Percentiles rank a stretch among this genome's conserved stretches.
Evolutionary conservation across 305 asterid species (phyloP).

Genomic region (Galium porrigens): DNA sequence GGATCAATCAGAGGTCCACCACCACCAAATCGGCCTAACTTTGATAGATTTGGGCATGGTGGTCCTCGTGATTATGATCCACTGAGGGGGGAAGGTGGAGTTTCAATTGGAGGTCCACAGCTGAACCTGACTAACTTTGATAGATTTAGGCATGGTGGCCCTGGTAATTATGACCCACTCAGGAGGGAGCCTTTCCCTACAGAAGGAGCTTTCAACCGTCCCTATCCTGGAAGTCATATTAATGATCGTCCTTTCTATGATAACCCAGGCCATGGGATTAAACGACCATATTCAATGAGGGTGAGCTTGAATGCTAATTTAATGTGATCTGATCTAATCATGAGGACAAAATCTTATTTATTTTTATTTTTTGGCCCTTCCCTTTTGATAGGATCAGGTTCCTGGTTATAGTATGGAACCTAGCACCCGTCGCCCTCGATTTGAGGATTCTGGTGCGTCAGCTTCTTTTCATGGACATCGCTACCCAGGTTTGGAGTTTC

Average conservation of each 20-base stretch:
- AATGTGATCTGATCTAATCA: background rate
- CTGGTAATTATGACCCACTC: constrained; percentile 22
- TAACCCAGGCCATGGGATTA: constrained; percentile 29
- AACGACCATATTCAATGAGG: constrained; percentile 37
- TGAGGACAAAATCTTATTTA: background rate
- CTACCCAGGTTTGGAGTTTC: constrained; percentile 25
- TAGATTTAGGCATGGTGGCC: constrained; percentile 29
- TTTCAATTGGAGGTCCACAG: constrained; percentile 19
- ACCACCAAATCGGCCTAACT: constrained; percentile 19
- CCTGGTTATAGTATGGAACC: constrained; percentile 30
- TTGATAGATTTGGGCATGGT: constrained; percentile 28
- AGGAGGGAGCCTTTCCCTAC: constrained; percentile 29
- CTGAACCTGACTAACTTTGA: constrained; percentile 23
- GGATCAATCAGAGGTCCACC: constrained; percentile 20
- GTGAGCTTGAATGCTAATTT: constrained; percentile 19
- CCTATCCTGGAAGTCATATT: constrained; percentile 31
- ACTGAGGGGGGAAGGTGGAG: constrained; percentile 19
- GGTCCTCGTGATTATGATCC: constrained; percentile 24
- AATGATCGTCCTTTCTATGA: constrained; percentile 29
- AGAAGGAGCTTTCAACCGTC: constrained; percentile 29
- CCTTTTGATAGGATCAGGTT: constrained; percentile 27
- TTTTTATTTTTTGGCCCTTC: constrained; percentile 5
- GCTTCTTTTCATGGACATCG: constrained; percentile 26
- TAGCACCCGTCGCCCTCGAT: constrained; percentile 32
- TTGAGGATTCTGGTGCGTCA: constrained; percentile 28